phyloP scores from a whole-genome alignment of 305 asterid genomes.

The Lippia alba region DNA sequence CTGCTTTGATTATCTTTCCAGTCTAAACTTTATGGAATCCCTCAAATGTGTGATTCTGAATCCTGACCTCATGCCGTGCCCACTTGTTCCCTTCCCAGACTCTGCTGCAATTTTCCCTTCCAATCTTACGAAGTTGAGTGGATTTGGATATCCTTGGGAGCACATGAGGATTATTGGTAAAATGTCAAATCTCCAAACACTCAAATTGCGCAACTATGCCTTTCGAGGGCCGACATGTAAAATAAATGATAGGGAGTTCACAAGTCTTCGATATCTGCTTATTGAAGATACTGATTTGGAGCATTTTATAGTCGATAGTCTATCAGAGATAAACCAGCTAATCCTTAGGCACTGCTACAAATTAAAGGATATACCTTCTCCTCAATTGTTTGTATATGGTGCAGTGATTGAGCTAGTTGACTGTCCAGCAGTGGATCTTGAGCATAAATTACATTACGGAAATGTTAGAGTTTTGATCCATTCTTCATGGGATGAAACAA shows the following conservation, averaged over 20 bases:
- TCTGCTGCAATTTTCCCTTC: not conserved
- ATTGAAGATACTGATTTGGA: not conserved
- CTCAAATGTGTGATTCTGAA: not conserved
- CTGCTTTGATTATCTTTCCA: not conserved
- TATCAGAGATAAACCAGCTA: no score
- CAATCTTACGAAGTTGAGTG: slow-evolving; percentile 4
- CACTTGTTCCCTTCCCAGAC: no score
- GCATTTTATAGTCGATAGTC: not conserved
- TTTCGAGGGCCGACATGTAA: no score
- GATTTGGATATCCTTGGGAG: slow-evolving; percentile 26
- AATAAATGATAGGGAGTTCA: no score
- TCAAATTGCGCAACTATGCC: no score
- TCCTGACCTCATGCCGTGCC: not conserved
- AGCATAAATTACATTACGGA: not conserved
- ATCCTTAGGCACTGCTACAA: slow-evolving; percentile 2
- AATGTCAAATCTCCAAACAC: no score
- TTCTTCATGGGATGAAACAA: not conserved
- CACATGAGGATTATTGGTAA: no score
- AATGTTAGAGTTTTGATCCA: no score
- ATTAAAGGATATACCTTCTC: not conserved
- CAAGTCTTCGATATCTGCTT: not conserved
- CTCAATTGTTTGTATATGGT: no score
- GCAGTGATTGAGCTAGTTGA: not conserved
- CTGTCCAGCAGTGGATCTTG: not conserved
- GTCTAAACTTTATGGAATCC: not conserved